Percentiles rank a stretch among this genome's conserved stretches.
phyloP scores from a whole-genome alignment of 2,329 filamentous ascomycete genomes.

The Cercospora zeina region DNA sequence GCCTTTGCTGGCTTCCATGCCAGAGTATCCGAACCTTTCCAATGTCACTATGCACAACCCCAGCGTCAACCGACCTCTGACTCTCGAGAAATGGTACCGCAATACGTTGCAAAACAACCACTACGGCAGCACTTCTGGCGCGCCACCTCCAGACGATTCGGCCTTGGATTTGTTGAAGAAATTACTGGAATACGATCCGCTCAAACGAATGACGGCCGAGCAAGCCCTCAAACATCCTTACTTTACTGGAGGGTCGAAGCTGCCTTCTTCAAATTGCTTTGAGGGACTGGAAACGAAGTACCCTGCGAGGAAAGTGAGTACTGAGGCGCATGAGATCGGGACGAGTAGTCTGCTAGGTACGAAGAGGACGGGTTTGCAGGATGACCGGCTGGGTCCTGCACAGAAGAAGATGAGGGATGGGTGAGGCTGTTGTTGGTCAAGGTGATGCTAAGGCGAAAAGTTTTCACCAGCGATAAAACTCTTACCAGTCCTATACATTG shows the following conservation, averaged over 20 bases:
- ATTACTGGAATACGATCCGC: conserved; percentile 88
- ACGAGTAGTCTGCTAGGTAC: conserved; percentile 86
- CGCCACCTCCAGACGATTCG: conserved; percentile 61
- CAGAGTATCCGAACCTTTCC: conserved; percentile 63
- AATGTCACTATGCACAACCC: conserved; percentile 48
- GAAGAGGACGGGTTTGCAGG: conserved; percentile 80
- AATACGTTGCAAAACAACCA: conserved; percentile 51
- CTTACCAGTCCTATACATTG: too few relatives aligned
- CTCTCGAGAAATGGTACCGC: conserved; percentile 68
- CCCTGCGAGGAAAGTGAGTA: conserved; percentile 86
- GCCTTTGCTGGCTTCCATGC: conserved; percentile 81
- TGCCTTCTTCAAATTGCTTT: conserved; percentile 79
- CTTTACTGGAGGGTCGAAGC: conserved; percentile 57
- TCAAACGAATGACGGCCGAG: conserved; percentile 81
- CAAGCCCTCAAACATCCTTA: conserved; percentile 89
- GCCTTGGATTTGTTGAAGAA: conserved; percentile 73
- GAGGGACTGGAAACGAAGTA: conserved; percentile 87
- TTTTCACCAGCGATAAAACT: too few relatives aligned
- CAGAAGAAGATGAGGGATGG: conserved; percentile 56
- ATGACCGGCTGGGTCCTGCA: conserved; percentile 68
- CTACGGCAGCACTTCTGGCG: conserved; percentile 41
- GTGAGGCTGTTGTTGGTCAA: conserved; percentile 20
- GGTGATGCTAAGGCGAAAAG: too few relatives aligned
- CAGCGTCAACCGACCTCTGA: conserved; percentile 55
- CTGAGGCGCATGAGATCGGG: conserved; percentile 92